These are phyloP conservation scores for Marsdenia floribunda DNA, from an alignment of 257 asterid species.

Conservation along the genomic window DNA sequence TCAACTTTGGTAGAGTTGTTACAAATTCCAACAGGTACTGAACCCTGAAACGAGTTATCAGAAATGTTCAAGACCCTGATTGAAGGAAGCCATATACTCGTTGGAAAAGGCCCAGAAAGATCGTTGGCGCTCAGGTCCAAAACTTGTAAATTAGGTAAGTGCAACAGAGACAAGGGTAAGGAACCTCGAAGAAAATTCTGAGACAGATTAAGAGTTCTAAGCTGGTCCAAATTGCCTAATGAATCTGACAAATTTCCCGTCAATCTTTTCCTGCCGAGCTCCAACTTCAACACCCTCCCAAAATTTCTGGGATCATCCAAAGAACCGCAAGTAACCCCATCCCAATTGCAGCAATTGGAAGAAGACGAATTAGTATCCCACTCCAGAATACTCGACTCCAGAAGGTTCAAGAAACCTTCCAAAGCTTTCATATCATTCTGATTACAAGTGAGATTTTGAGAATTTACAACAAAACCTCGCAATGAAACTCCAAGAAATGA, in stretches of 20 bases:
- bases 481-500: constrained; percentile 22
- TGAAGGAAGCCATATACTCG: constrained; percentile 43
- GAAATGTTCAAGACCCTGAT: constrained; percentile 45
- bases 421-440: constrained; percentile 45
- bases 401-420: constrained; percentile 30
- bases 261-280: constrained; percentile 40
- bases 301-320: constrained; percentile 24
- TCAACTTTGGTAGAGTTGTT: constrained; percentile 44
- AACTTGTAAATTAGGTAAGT: constrained; percentile 43
- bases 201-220: constrained; percentile 60
- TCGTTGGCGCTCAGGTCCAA: constrained; percentile 58
- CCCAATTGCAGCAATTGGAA: constrained; percentile 58
- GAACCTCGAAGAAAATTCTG: constrained; percentile 48
- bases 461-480: constrained; percentile 26
- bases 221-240: constrained; percentile 54
- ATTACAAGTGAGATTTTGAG: constrained; percentile 50
- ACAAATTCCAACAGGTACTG: constrained; percentile 57
- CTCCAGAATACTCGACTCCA: constrained; percentile 37
- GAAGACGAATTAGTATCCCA: constrained; percentile 46
- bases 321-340: constrained; percentile 50
- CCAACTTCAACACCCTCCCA: constrained; percentile 52
- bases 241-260: constrained; percentile 46
- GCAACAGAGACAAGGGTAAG: constrained; percentile 48
- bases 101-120: constrained; percentile 42
- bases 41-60: constrained; percentile 44